Evolutionary conservation across 495 filamentous ascomycete genomes (phyloP), one percentile per base, ranked within the genome.

Genomic region (Mycothermus thermophilus): DNA sequence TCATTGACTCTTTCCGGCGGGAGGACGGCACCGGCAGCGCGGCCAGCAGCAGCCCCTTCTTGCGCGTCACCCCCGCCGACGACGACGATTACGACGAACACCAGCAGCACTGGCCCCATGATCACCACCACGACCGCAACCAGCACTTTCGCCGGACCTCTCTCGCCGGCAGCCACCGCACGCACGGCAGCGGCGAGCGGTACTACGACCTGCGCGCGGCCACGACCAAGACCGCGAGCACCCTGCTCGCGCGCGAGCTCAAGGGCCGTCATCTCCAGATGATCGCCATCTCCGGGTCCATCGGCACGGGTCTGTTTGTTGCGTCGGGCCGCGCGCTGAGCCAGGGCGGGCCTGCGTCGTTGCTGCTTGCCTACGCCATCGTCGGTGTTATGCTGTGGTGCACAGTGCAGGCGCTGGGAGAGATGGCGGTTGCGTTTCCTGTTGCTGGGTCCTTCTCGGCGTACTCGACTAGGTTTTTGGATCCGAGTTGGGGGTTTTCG

Each of bases 271-370:
- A 95, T 59, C 55, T 94, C 47, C 86, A 93, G 66, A 93, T 94
- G 85, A 93, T 94, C 62, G 87, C 87, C 13, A 93, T 95, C 48
- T 84, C 85, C 42, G 90, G 90, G 33, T 92, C 84, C 2, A 96
- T 97, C 44, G 90, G 88, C 37, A 92, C 87, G 22, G 88, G 87
- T 46, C 67, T 96, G 14, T 94, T 96, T 55, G 84, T 96, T 28
- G 80, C 79, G 28, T 88, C 83, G 1, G 88, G 88, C 11, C 66
- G 60, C 29, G 81, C 87, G 16, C 66, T 96, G 40, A 64, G 74
- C 20, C 63, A 69, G 8, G 90, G 88, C 43, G 88, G 88, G 11
- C 88, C 88, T 4, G 90, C 84, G 4, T 83, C 84, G 0, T 51
- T 96, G 22, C 54, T 96, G 22, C 74, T 95, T 32, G 79, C 79